Evolutionary conservation across 2,329 filamentous ascomycete species (phyloP).

Genomic region (Fusarium incarnatum): DNA sequence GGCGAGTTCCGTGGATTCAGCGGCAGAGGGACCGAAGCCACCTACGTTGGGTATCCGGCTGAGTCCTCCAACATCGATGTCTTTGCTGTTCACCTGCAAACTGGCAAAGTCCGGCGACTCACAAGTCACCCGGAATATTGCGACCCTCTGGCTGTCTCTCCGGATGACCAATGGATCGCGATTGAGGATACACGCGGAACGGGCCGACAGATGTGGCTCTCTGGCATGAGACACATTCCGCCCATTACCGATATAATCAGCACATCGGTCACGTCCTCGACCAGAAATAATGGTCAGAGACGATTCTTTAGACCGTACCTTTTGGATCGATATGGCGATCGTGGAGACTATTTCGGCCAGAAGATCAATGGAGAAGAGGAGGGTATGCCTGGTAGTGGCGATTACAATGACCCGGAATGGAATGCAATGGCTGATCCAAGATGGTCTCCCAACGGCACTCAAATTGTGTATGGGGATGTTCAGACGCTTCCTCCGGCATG

Average conservation of each 20-base stretch:
- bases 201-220: constrained; percentile 55
- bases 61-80: constrained; percentile 61
- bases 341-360: constrained; percentile 58
- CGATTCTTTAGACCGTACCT: constrained; percentile 61
- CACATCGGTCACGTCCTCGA: constrained; percentile 51
- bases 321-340: constrained; percentile 58
- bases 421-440: constrained; percentile 59
- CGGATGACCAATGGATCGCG: constrained; percentile 57
- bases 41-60: constrained; percentile 54
- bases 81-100: constrained; percentile 55
- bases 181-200: constrained; percentile 57
- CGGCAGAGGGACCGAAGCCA: constrained; percentile 55
- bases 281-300: constrained; percentile 58
- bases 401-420: constrained; percentile 59
- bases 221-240: constrained; percentile 56
- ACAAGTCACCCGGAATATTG: constrained; percentile 58
- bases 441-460: constrained; percentile 56
- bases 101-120: constrained; percentile 55
- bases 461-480: constrained; percentile 57
- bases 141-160: constrained; percentile 57
- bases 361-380: constrained; percentile 54
- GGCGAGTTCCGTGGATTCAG: constrained; percentile 60
- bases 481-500: constrained; percentile 55
- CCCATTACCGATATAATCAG: constrained; percentile 54
- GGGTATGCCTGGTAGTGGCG: constrained; percentile 46